phyloP scores from a whole-genome alignment of 495 filamentous ascomycete species.

The Neurospora africana region DNA sequence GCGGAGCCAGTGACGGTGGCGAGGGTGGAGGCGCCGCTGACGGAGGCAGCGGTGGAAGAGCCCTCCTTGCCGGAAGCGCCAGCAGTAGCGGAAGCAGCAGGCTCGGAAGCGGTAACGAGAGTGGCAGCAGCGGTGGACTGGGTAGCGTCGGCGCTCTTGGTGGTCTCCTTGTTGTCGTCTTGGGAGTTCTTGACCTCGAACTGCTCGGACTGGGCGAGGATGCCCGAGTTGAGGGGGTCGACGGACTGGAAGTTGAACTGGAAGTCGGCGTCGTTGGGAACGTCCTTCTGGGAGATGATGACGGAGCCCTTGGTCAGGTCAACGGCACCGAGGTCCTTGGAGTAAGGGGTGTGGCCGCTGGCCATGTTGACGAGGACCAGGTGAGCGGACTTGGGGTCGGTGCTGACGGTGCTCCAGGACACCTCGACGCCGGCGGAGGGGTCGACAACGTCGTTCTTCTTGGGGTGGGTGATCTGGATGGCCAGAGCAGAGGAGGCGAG shows the following conservation, averaged over 20 bases:
- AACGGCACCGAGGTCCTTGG: slow-evolving; percentile 19
- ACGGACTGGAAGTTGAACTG: slow-evolving; percentile 25
- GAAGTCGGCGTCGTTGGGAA: slow-evolving; percentile 11
- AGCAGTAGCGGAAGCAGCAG: neutral
- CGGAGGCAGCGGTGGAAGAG: neutral
- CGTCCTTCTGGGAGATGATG: slow-evolving; percentile 7
- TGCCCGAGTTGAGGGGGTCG: slow-evolving; percentile 4
- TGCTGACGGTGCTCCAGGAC: slow-evolving; percentile 16
- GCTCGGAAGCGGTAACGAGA: neutral
- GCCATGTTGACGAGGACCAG: slow-evolving; percentile 24
- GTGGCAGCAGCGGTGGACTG: slow-evolving; percentile 3
- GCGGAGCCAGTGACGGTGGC: neutral
- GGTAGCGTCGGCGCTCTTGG: neutral
- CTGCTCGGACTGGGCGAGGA: slow-evolving; percentile 23
- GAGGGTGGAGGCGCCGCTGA: neutral
- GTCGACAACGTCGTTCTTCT: slow-evolving; percentile 14
- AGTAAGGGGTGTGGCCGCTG: slow-evolving; percentile 18
- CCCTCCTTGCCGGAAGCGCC: neutral
- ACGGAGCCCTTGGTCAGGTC: slow-evolving; percentile 16
- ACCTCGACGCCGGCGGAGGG: slow-evolving; percentile 15
- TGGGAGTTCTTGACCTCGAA: slow-evolving; percentile 12
- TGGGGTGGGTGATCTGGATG: slow-evolving; percentile 18
- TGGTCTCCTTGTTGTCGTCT: neutral
- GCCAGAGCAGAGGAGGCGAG: slow-evolving; percentile 13
- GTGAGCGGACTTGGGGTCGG: slow-evolving; percentile 17